Percentiles rank a stretch among this genome's conserved stretches.
phyloP scores from a whole-genome alignment of 768 basidiomycete genomes.

The Macrolepiota fuliginosa region DNA sequence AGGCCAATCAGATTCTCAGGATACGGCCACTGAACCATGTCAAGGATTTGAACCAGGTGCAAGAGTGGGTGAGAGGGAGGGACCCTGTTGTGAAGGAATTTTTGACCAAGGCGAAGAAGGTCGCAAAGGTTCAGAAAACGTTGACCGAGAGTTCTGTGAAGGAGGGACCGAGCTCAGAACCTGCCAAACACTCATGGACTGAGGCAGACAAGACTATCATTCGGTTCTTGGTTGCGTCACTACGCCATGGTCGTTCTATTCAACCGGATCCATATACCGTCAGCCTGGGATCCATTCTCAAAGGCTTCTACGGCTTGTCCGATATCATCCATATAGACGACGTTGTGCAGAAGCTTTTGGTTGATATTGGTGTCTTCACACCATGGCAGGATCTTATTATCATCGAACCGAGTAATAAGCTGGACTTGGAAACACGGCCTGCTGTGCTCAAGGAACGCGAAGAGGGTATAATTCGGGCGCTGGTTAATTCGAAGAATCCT shows the following conservation, averaged over 20 bases:
- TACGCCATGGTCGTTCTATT: conserved; percentile 42
- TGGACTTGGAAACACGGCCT: conserved; percentile 28
- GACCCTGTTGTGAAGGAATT: conserved; percentile 47
- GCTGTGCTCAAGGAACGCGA: conserved; percentile 23
- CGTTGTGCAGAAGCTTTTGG: conserved; percentile 35
- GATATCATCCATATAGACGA: conserved; percentile 35
- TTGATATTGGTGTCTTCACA: conserved; percentile 70
- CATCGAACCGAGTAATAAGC: conserved; percentile 30
- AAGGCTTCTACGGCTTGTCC: conserved; percentile 40
- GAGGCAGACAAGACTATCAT: conserved; percentile 56
- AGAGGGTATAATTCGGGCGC: conserved; percentile 26
- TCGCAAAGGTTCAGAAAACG: conserved; percentile 31
- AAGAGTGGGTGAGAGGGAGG: conserved; percentile 41
- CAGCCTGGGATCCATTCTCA: conserved; percentile 54
- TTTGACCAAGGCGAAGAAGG: conserved; percentile 40
- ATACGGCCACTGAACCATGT: conserved; percentile 65
- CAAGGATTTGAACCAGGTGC: conserved; percentile 45
- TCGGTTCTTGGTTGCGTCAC: conserved; percentile 52
- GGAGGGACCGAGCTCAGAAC: conserved; percentile 15
- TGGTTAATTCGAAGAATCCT: conserved; percentile 11
- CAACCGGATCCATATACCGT: conserved; percentile 66
- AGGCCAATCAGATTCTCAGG: conserved; percentile 47
- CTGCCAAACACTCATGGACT: conserved; percentile 40
- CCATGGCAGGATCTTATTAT: conserved; percentile 72
- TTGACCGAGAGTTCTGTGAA: conserved; percentile 31